phyloP scores from a whole-genome alignment of 169 alveolate genomes.

The Plasmodium coatneyi region DNA sequence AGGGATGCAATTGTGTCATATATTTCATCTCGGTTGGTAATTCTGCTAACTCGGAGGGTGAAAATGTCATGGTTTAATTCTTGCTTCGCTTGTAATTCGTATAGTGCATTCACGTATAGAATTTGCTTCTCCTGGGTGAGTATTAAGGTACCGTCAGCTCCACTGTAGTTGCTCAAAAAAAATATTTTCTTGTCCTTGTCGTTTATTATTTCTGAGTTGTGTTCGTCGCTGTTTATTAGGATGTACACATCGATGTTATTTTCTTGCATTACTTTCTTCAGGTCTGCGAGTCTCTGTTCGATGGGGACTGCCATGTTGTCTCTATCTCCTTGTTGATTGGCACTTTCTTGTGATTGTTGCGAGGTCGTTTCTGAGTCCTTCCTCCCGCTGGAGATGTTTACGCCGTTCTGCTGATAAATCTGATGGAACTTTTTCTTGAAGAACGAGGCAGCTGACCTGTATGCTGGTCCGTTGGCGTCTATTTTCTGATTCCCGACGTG shows the following conservation, averaged over 20 bases:
- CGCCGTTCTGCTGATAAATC: background rate
- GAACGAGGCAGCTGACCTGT: background rate
- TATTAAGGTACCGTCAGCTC: conserved; percentile 68
- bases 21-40: conserved; percentile 11
- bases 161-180: conserved; percentile 41
- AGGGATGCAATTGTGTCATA: conserved; percentile 39
- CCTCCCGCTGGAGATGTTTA: background rate
- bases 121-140: conserved; percentile 34
- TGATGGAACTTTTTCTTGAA: background rate
- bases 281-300: background rate
- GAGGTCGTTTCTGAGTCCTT: background rate
- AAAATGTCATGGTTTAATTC: conserved; percentile 51
- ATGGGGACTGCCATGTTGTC: background rate
- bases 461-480: background rate
- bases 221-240: conserved; percentile 71
- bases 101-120: conserved; percentile 44
- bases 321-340: background rate
- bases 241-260: conserved; percentile 66
- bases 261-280: conserved; percentile 37
- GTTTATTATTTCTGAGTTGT: conserved; percentile 72
- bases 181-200: conserved; percentile 64
- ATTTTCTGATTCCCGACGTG: background rate
- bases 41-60: conserved; percentile 13
- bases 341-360: background rate
- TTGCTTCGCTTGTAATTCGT: conserved; percentile 66